Conservation (phyloP, 1,284 basidiomycete species). For the Rhodotorula sp. region DNA sequence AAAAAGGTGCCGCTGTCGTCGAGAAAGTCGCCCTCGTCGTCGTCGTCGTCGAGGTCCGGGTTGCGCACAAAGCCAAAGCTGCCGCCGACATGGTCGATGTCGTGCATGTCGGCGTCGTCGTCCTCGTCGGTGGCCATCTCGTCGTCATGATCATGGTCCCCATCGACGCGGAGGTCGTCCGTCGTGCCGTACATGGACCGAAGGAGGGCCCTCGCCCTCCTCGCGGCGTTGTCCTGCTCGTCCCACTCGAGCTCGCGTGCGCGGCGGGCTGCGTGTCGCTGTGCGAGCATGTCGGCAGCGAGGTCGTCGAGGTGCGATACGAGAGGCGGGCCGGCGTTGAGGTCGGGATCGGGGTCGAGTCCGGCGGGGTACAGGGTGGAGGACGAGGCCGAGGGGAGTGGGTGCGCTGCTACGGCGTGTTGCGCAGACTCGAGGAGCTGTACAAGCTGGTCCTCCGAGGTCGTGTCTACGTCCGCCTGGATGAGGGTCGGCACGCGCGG, state of each 20-base stretch:
- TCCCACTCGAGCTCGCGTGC: constrained; percentile 24
- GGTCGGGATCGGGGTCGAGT: background rate
- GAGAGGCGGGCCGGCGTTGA: background rate
- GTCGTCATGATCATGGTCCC: constrained; percentile 4
- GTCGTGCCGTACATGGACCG: background rate
- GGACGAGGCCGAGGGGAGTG: background rate
- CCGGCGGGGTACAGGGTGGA: background rate
- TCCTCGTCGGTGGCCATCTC: background rate
- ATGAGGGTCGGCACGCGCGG: constrained; percentile 1
- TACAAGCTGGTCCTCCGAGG: background rate
- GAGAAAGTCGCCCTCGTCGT: background rate
- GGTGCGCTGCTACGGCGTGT: background rate
- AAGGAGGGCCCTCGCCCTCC: constrained; percentile 1
- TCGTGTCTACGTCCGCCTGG: background rate
- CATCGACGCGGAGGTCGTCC: background rate
- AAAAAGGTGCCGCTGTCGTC: background rate
- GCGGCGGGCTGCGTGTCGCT: constrained; percentile 4
- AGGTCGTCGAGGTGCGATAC: constrained; percentile 5
- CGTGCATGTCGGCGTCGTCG: background rate
- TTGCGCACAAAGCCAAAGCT: too few relatives aligned
- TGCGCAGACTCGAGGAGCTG: constrained; percentile 8
- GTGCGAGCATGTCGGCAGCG: constrained; percentile 13
- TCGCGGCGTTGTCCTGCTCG: constrained; percentile 16
- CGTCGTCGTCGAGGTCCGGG: background rate
- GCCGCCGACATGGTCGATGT: background rate